phyloP scores from a whole-genome alignment of 805 yeast genomes.

The Nakazawaea wickerhamii region DNA sequence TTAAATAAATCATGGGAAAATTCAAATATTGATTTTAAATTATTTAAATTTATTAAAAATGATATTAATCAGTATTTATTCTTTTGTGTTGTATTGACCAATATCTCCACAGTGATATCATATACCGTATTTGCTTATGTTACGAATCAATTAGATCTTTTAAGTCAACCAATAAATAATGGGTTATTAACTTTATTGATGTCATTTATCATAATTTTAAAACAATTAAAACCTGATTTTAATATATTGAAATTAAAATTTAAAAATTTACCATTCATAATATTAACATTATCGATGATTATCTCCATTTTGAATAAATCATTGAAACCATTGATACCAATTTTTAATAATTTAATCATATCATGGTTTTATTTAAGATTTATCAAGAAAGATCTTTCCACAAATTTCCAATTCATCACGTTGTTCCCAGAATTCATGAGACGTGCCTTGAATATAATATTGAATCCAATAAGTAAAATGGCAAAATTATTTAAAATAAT shows the following conservation, averaged over 20 bases:
- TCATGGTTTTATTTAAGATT: slow-evolving; percentile 80
- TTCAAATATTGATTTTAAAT: slow-evolving; percentile 11
- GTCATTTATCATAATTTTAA: slow-evolving; percentile 52
- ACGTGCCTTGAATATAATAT: slow-evolving; percentile 46
- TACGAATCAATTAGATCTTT: slow-evolving; percentile 29
- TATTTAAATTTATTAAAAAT: slow-evolving; percentile 13
- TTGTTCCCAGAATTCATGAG: slow-evolving; percentile 72
- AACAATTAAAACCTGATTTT: slow-evolving; percentile 55
- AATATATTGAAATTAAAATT: slow-evolving; percentile 47
- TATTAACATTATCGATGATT: slow-evolving; percentile 24
- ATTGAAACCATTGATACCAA: slow-evolving; percentile 51
- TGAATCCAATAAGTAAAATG: slow-evolving; percentile 33
- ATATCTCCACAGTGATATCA: slow-evolving; percentile 42
- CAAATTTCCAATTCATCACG: slow-evolving; percentile 75
- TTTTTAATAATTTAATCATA: slow-evolving; percentile 52
- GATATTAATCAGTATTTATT: slow-evolving; percentile 47
- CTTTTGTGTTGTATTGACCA: slow-evolving; percentile 52
- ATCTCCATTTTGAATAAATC: slow-evolving; percentile 25
- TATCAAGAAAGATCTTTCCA: slow-evolving; percentile 79
- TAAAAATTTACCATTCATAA: slow-evolving; percentile 56
- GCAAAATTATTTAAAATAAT: background rate
- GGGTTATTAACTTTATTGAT: slow-evolving; percentile 43
- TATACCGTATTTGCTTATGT: slow-evolving; percentile 32
- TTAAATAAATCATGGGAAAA: slow-evolving; percentile 49
- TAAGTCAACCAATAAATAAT: slow-evolving; percentile 44